Conservation (phyloP, 2,329 filamentous ascomycete genomes). For the Lecanicillium sp. region DNA sequence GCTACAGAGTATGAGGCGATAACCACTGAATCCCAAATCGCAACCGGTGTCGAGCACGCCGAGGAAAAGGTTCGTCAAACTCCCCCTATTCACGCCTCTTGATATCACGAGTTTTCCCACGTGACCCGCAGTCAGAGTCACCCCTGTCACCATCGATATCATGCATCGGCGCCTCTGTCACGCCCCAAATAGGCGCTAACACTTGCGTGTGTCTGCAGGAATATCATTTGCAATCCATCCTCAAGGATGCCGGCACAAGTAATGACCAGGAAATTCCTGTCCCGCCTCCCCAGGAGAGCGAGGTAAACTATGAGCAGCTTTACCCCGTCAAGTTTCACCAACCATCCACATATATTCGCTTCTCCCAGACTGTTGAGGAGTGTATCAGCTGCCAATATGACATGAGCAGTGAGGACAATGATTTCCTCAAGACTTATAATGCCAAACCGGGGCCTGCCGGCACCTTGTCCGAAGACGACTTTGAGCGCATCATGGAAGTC, state of each 20-base stretch:
- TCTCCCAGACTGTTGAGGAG: slow-evolving; percentile 96
- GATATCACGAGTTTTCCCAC: slow-evolving; percentile 45
- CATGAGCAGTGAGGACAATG: slow-evolving; percentile 86
- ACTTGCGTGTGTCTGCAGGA: slow-evolving; percentile 51
- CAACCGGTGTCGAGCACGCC: slow-evolving; percentile 92
- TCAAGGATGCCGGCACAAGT: slow-evolving; percentile 49
- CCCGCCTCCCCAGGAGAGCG: slow-evolving; percentile 56
- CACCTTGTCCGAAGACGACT: slow-evolving; percentile 80
- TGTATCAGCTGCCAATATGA: slow-evolving; percentile 87
- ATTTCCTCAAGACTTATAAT: slow-evolving; percentile 79
- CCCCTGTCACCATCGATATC: slow-evolving; percentile 16
- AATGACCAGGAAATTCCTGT: slow-evolving; percentile 60
- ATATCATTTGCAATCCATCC: slow-evolving; percentile 87
- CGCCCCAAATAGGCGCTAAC: slow-evolving; percentile 8
- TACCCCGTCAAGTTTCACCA: slow-evolving; percentile 76
- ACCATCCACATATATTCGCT: slow-evolving; percentile 90
- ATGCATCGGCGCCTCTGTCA: slow-evolving; percentile 5
- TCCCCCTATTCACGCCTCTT: slow-evolving; percentile 23
- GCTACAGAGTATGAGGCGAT: slow-evolving; percentile 79
- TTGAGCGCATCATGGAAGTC: slow-evolving; percentile 90
- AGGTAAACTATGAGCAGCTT: slow-evolving; percentile 79
- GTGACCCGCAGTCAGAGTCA: slow-evolving; percentile 31
- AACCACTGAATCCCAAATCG: slow-evolving; percentile 77
- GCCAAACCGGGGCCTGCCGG: slow-evolving; percentile 58
- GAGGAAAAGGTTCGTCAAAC: slow-evolving; percentile 84